phyloP scores from a whole-genome alignment of 2,329 filamentous ascomycete species.

The Microsporum audouinii region DNA sequence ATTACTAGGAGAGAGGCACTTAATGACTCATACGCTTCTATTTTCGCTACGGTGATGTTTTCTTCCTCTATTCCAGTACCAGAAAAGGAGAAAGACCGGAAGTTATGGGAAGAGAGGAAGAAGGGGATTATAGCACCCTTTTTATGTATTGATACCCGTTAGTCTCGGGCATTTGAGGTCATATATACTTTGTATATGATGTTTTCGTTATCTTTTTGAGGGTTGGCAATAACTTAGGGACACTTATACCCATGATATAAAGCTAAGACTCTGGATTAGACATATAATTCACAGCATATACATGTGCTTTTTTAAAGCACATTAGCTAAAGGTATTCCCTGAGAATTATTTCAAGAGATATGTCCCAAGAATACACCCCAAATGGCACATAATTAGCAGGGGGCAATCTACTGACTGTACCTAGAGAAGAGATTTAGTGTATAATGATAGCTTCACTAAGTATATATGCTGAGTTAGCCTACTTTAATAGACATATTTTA shows the following conservation, averaged over 20 bases:
- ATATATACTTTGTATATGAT: neutral
- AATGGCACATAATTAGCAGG: too few species aligned
- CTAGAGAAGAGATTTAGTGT: neutral
- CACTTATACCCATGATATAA: neutral
- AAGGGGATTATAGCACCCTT: constrained; percentile 60
- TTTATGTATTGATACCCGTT: constrained; percentile 31
- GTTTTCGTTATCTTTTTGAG: neutral
- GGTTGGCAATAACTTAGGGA: neutral
- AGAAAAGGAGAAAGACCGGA: constrained; percentile 48
- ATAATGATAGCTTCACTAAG: neutral
- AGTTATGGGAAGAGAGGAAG: constrained; percentile 51
- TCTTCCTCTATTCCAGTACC: constrained; percentile 33
- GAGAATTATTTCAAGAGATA: too few species aligned
- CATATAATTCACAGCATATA: neutral
- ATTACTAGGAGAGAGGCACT: constrained; percentile 47
- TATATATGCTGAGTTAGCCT: neutral
- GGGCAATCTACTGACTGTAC: too few species aligned
- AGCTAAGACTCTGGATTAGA: neutral
- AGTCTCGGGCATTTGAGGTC: neutral
- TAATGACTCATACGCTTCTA: constrained; percentile 51
- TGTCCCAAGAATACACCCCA: too few species aligned
- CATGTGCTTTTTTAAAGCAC: neutral
- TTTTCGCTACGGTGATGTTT: constrained; percentile 56
- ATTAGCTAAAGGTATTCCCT: neutral
- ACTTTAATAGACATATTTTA: neutral